Base-by-base conservation (phyloP, 2,329 filamentous ascomycete species). In the Stagonosporopsis tanaceti region DNA sequence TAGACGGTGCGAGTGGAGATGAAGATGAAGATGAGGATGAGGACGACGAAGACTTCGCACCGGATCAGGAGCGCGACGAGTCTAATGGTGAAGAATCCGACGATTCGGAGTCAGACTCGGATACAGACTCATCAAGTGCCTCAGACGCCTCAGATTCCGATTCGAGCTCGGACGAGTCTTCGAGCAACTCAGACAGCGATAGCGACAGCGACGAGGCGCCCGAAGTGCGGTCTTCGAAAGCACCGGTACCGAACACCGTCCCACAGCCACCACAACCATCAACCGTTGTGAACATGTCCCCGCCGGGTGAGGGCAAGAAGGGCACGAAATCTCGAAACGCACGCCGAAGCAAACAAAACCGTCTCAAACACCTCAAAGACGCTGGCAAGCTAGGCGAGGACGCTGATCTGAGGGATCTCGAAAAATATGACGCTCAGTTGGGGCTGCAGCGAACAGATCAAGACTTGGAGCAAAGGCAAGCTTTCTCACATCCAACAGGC, bases 301-400 rank as follows among this genome's bases (percentile, higher is more conserved):
- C 81, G 47, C 83, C 85, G 40, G 80, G 80, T 4, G 50, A 79
- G 57, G 87, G 87, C 15, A 79, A 78, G 30, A 62, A 68, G 22
- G 65, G 70, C 17, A 90, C 87, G 0, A 81, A 81, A 47, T 75
- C 76, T 24, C 82, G 86, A 59, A 90, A 90, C 62, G 67, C 75
- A 28, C 80, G 87, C 37, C 80, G 80, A 38, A 82, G 81, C 53
- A 74, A 82, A 50, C 73, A 78, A 37, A 81, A 81, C 54, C 77
- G 77, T 54, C 74, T 89, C 11, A 74, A 76, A 4, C 78, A 79
- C 53, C 76, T 89, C 7, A 86, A 88, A 64, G 71, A 78, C 17
- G 72, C 80, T n/a, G 85, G 84, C 1, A 68, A 82, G 12, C 72
- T 89, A 8, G 80, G 80, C 20, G 61, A 75, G 25, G 71, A 80